A percentile compares a stretch with the other conserved stretches of the same genome.
These are phyloP conservation scores for Meyerozyma guilliermondii DNA, from an alignment of 1,139 yeast species.

Conservation along the genomic window DNA sequence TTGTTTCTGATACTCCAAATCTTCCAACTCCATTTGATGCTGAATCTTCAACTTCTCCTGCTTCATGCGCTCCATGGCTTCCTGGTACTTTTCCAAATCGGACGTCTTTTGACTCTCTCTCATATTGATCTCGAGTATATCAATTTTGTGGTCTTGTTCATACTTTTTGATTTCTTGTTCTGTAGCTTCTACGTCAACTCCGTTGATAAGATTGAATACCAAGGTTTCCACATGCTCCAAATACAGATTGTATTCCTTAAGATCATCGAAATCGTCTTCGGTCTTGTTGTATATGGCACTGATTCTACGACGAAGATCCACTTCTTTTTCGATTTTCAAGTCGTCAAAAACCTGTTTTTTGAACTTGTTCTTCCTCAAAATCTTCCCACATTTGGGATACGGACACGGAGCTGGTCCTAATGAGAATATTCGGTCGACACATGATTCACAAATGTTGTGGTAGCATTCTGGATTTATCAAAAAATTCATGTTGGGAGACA, in stretches of 20 bases:
- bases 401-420: slow-evolving; percentile 98
- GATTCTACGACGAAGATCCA: slow-evolving; percentile 82
- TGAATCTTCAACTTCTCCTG: slow-evolving; percentile 60
- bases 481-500: slow-evolving; percentile 90
- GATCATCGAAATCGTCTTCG: slow-evolving; percentile 60
- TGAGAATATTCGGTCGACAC: slow-evolving; percentile 91
- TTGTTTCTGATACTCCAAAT: slow-evolving; percentile 49
- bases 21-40: slow-evolving; percentile 67
- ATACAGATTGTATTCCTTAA: slow-evolving; percentile 66
- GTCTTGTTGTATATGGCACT: slow-evolving; percentile 75
- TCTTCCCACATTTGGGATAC: slow-evolving; percentile 85
- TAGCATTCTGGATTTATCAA: slow-evolving; percentile 95
- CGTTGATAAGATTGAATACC: slow-evolving; percentile 69
- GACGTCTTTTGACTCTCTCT: slow-evolving; percentile 64
- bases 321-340: slow-evolving; percentile 81
- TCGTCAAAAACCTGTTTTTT: slow-evolving; percentile 92
- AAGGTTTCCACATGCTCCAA: slow-evolving; percentile 80
- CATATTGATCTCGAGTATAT: slow-evolving; percentile 61
- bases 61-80: slow-evolving; percentile 50
- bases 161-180: slow-evolving; percentile 66
- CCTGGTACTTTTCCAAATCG: slow-evolving; percentile 58
- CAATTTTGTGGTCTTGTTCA: slow-evolving; percentile 70
- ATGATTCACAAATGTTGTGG: slow-evolving; percentile 94
- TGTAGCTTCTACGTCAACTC: slow-evolving; percentile 65
- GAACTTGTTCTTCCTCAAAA: slow-evolving; percentile 80